These are phyloP conservation scores for Colletotrichum musae DNA, from an alignment of 2,329 filamentous ascomycete genomes.

Conservation along the genomic window DNA sequence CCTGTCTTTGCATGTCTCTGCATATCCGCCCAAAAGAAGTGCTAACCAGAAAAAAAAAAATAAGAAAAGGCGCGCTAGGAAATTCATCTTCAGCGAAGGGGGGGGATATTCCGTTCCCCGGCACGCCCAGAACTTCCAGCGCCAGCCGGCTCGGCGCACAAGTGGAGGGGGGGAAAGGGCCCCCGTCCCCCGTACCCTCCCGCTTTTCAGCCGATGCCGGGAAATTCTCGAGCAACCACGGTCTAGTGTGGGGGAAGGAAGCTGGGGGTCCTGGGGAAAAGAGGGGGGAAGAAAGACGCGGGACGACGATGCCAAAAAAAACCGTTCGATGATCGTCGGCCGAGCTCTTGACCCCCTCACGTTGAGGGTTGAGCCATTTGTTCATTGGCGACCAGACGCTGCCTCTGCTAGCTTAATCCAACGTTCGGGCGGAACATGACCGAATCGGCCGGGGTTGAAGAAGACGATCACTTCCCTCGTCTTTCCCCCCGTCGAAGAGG, in stretches of 20 bases:
- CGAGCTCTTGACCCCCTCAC: constrained; percentile 8
- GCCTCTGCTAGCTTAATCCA: constrained; percentile 3
- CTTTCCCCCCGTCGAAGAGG: neutral
- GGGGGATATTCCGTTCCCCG: no score
- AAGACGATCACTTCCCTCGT: constrained; percentile 6
- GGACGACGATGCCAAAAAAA: neutral
- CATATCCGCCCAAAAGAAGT: no score
- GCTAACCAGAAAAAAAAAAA: no score
- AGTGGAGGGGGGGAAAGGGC: neutral
- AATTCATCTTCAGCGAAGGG: no score
- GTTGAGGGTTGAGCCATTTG: constrained; percentile 4
- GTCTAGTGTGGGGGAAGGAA: neutral
- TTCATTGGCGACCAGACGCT: neutral
- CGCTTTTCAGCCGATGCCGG: constrained; percentile 17
- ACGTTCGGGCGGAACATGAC: constrained; percentile 26
- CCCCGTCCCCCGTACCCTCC: neutral
- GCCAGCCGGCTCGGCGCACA: constrained; percentile 15
- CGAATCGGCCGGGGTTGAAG: constrained; percentile 14
- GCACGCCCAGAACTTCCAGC: neutral
- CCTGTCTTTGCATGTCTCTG: no score
- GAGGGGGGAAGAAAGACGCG: neutral
- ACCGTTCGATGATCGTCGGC: constrained; percentile 10
- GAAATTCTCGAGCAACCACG: constrained; percentile 29
- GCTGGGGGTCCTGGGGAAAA: constrained; percentile 1
- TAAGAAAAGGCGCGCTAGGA: no score